phyloP scores from a whole-genome alignment of 164 flowering plant genomes.

The Tetracentron sinense region DNA sequence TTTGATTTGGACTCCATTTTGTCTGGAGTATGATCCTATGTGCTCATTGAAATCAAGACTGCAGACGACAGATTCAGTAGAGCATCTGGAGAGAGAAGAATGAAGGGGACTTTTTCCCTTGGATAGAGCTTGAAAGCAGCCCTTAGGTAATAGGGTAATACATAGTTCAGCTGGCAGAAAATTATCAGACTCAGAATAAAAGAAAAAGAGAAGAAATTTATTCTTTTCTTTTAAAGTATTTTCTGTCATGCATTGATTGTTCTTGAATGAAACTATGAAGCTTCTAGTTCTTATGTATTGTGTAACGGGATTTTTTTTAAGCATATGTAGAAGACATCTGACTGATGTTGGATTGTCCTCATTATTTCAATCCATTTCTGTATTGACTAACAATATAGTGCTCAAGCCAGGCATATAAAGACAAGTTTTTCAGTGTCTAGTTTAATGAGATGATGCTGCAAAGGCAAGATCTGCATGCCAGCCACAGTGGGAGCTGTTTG shows the following conservation, averaged over 20 bases:
- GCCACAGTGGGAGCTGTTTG: not conserved
- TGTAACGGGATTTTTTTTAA: too few relatives aligned
- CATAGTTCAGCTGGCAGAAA: too few relatives aligned
- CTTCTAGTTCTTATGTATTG: not conserved
- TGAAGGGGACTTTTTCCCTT: not conserved
- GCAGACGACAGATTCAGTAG: too few relatives aligned
- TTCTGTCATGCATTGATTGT: not conserved
- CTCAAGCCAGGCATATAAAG: not conserved
- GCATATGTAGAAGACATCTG: not conserved
- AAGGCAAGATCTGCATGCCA: not conserved
- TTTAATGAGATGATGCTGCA: not conserved
- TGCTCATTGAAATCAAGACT: too few relatives aligned
- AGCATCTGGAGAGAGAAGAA: not conserved
- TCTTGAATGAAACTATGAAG: not conserved
- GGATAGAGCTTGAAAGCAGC: not conserved
- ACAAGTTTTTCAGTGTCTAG: not conserved
- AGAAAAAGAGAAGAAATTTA: not conserved
- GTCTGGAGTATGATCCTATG: too few relatives aligned
- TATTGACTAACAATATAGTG: not conserved
- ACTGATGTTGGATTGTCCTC: too few relatives aligned
- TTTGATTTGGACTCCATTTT: too few relatives aligned
- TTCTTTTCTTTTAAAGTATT: not conserved
- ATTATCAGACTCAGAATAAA: not conserved
- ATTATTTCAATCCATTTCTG: too few relatives aligned
- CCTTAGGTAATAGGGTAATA: too few relatives aligned